phyloP scores from a whole-genome alignment of 148 eudicot species.

The Gaultheria prostrata region DNA sequence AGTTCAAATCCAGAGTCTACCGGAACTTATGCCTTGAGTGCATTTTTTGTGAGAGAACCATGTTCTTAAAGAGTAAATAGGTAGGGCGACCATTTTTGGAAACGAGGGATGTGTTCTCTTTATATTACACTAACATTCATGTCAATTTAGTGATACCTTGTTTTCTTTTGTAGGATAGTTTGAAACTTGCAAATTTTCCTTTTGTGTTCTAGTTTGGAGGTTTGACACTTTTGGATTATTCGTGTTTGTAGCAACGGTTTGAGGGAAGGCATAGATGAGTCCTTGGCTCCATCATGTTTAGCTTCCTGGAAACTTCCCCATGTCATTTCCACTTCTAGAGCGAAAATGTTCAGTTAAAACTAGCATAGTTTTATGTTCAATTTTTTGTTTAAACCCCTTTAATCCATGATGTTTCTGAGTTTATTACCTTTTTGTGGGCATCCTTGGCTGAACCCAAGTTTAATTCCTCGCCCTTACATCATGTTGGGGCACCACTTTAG shows the following conservation, averaged over 20 bases:
- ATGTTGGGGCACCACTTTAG: not conserved
- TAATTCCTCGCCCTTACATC: not conserved
- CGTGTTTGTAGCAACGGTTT: not conserved
- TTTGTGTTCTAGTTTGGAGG: not conserved
- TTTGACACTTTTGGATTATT: slow-evolving; percentile 8
- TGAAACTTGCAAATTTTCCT: not conserved
- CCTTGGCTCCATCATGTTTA: slow-evolving; percentile 5
- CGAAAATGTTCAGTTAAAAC: not conserved
- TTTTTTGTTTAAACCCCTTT: not conserved
- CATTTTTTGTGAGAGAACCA: not conserved
- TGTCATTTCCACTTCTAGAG: slow-evolving; percentile 4
- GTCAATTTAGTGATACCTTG: not conserved
- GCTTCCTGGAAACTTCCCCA: slow-evolving; percentile 12
- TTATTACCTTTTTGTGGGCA: not conserved
- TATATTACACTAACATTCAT: not conserved
- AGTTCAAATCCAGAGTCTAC: not conserved
- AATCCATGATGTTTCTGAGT: not conserved
- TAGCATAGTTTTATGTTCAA: not conserved
- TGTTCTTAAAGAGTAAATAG: not conserved
- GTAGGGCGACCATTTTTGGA: not conserved
- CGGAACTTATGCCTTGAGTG: slow-evolving; percentile 7
- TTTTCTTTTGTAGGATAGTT: not conserved
- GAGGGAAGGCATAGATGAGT: slow-evolving; percentile 12
- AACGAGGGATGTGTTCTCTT: not conserved
- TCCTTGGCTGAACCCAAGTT: slow-evolving; percentile 4